phyloP scores from a whole-genome alignment of 495 filamentous ascomycete genomes.

The Amorphotheca resinae region DNA sequence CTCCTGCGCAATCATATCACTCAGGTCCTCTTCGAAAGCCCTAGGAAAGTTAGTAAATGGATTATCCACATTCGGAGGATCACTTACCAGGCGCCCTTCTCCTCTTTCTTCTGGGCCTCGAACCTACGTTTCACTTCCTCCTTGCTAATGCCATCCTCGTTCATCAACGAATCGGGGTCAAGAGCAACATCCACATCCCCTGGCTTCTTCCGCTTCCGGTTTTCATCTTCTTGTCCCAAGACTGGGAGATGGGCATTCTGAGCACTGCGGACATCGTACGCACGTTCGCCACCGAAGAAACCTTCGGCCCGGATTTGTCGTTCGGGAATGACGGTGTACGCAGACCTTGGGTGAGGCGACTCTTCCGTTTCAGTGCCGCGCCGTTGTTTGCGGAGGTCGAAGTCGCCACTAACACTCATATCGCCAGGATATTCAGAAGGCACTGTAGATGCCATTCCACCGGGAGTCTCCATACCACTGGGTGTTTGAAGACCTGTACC shows the following conservation, averaged over 20 bases:
- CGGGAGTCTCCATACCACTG: conserved; percentile 67
- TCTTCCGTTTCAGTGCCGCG: conserved; percentile 86
- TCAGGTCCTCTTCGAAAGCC: conserved; percentile 85
- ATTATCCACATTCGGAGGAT: not conserved
- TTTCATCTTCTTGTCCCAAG: conserved; percentile 70
- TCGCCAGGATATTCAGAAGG: conserved; percentile 60
- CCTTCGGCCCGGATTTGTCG: conserved; percentile 70
- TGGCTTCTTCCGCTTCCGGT: conserved; percentile 79
- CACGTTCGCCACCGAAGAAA: conserved; percentile 90
- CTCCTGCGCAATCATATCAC: conserved; percentile 93
- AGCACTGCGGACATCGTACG: conserved; percentile 61
- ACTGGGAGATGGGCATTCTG: conserved; percentile 46
- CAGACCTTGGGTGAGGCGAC: conserved; percentile 52
- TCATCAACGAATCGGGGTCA: conserved; percentile 63
- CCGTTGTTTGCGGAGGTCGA: conserved; percentile 80
- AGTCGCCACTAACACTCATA: conserved; percentile 70
- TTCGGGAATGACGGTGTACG: conserved; percentile 87
- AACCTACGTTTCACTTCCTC: conserved; percentile 48
- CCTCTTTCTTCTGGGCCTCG: conserved; percentile 61
- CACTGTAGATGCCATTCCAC: conserved; percentile 65
- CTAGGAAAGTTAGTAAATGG: not conserved
- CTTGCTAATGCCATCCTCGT: conserved; percentile 57
- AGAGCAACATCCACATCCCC: conserved; percentile 90
- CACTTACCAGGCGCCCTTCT: conserved; percentile 48
- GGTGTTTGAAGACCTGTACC: conserved; percentile 55